These are phyloP conservation scores for Chaetomiaceae sp. DNA, from an alignment of 2,329 filamentous ascomycete genomes.

Conservation along the genomic window DNA sequence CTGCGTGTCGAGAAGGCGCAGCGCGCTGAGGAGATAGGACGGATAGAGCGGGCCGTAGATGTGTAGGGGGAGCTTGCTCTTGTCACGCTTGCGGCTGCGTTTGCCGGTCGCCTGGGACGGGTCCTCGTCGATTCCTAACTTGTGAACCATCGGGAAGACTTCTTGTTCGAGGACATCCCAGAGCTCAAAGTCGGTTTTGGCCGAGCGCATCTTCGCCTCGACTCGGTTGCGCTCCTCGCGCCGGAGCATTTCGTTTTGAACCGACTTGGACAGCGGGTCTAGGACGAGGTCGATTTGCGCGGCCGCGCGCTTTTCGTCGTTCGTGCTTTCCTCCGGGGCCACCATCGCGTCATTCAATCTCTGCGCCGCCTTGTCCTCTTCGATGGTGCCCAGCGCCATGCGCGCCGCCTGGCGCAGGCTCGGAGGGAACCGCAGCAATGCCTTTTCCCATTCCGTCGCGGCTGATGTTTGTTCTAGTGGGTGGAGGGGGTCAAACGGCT, in stretches of 20 bases:
- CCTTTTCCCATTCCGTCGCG: conserved; percentile 33
- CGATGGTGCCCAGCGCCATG: conserved; percentile 35
- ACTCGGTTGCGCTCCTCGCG: conserved; percentile 49
- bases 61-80: conserved; percentile 43
- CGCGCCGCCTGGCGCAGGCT: conserved; percentile 38
- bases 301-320: conserved; percentile 18
- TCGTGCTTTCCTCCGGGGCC: conserved; percentile 24
- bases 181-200: conserved; percentile 57
- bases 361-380: conserved; percentile 21
- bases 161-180: conserved; percentile 64
- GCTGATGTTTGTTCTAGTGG: conserved; percentile 22
- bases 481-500: conserved; percentile 18
- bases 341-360: neutral
- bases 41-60: conserved; percentile 63
- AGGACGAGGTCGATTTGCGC: conserved; percentile 18
- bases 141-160: conserved; percentile 58
- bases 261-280: conserved; percentile 28
- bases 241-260: conserved; percentile 39
- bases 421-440: conserved; percentile 39
- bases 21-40: conserved; percentile 53
- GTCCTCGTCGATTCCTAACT: conserved; percentile 47
- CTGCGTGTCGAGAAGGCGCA: conserved; percentile 52
- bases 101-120: conserved; percentile 9
- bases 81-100: conserved; percentile 1
- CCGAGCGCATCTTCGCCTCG: conserved; percentile 49